Evolutionary conservation across 805 yeast species (phyloP).

Genomic region (Helenozyma rhizophorensis): DNA sequence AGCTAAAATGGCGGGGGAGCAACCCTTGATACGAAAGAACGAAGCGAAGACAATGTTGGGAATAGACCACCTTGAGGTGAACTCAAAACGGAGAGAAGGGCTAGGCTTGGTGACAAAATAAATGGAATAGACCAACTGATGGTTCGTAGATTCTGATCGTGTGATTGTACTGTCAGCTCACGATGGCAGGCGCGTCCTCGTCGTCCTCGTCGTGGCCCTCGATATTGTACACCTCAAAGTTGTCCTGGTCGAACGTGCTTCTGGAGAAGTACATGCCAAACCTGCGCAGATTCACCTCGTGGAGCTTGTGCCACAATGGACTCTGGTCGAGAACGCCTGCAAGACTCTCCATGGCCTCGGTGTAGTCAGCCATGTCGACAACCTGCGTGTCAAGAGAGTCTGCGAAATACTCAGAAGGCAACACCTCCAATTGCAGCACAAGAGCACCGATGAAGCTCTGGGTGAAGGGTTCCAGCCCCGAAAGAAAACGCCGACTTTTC

Average conservation of each 20-base stretch:
- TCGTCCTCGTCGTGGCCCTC: conserved; percentile 20
- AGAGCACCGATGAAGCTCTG: conserved; percentile 27
- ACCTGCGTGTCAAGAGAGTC: conserved; percentile 14
- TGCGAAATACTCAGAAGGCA: conserved; percentile 40
- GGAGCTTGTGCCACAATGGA: conserved; percentile 16
- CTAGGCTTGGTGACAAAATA: background rate
- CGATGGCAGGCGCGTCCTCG: conserved; percentile 27
- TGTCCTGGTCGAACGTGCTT: conserved; percentile 9
- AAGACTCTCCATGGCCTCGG: conserved; percentile 19
- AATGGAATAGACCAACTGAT: background rate
- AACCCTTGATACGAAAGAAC: too few relatives aligned
- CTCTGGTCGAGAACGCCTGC: conserved; percentile 5
- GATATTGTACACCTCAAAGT: conserved; percentile 23
- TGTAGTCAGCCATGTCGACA: conserved; percentile 16
- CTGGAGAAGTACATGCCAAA: conserved; percentile 2
- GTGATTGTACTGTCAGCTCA: conserved; percentile 2
- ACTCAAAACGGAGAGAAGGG: background rate
- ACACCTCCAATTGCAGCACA: conserved; percentile 30
- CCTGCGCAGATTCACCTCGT: conserved; percentile 3
- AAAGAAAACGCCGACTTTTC: conserved; percentile 22
- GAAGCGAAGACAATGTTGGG: too few relatives aligned
- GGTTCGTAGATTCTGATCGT: background rate
- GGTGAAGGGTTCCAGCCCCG: conserved; percentile 20
- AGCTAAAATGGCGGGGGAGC: too few relatives aligned
- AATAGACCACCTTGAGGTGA: background rate